Conservation (phyloP, 768 basidiomycete species). For the Lactarius hatsudake region DNA sequence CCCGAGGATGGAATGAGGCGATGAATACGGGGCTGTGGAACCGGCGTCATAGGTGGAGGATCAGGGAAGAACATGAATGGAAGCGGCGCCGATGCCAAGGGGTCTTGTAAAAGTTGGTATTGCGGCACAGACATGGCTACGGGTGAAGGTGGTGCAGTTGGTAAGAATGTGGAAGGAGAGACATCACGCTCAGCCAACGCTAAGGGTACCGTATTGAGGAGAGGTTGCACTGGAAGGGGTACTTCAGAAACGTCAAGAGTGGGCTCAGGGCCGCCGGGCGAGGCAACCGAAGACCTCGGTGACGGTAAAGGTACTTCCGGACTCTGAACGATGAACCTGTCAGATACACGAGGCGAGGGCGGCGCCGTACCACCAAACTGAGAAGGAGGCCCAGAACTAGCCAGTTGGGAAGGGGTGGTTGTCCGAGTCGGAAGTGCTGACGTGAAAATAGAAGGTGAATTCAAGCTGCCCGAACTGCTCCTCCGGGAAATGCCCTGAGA, state of each 20-base stretch:
- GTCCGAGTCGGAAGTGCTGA: conserved; percentile 34
- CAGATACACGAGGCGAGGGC: conserved; percentile 22
- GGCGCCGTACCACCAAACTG: conserved; percentile 26
- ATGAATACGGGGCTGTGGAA: conserved; percentile 72
- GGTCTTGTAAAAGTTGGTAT: conserved; percentile 16
- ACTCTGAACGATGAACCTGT: conserved; percentile 14
- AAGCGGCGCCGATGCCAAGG: conserved; percentile 23
- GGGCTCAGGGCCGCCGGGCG: conserved; percentile 12
- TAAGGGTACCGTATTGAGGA: neutral
- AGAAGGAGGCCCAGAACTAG: conserved; percentile 23
- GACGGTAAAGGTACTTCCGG: conserved; percentile 22
- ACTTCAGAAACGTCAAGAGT: conserved; percentile 16
- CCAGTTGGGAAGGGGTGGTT: conserved; percentile 33
- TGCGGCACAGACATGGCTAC: conserved; percentile 20
- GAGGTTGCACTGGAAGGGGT: neutral
- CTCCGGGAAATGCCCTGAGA: conserved; percentile 33
- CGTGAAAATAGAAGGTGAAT: conserved; percentile 32
- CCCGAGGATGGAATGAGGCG: conserved; percentile 81
- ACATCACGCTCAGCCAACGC: conserved; percentile 8
- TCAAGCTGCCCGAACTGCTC: conserved; percentile 34
- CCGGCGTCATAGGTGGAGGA: conserved; percentile 44
- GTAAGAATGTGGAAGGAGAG: conserved; percentile 27
- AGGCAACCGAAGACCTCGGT: conserved; percentile 17
- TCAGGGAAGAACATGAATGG: conserved; percentile 54
- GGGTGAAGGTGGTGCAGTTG: conserved; percentile 30